Evolutionary conservation across 345 rosid species (phyloP), one percentile per base, ranked within the genome.

Genomic region (Murraya koenigii): DNA sequence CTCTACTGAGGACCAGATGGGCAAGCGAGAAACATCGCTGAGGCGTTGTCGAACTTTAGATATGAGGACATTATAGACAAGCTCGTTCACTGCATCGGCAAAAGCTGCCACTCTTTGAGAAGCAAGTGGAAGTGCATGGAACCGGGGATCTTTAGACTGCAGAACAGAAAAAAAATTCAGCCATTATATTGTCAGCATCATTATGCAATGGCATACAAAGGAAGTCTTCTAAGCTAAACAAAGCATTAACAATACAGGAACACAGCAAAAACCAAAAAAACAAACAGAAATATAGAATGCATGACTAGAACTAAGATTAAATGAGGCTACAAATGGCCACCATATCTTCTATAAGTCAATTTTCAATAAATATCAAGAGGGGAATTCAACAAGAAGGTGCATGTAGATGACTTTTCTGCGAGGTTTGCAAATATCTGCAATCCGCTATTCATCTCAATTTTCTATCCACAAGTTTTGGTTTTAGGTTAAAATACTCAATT

Each of bases 141-240:
- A 96, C 81, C 99, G 91, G 28, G 99, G 97, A 85, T 96, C 99
- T 89, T 90, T 94, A 41, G 96, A 96, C 99, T 96, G 90, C 90
- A 86, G 17, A 14, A 62, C 33, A 33, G 25, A 19, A 19, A 72
- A 75, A 66, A 10, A 62, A 19, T 56, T 61, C 72, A 76, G 3
- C 17, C 17, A 54, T 36, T 67, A 47, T 30, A 0, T 6, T 22
- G 10, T 30, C 35, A 60, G 54, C 1, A 54, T 38, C 52, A 71
- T 56, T 32, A 23, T 60, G 44, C n/a, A 56, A 36, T 20, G 44
- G 15, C 25, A 32, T 26, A 35, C n/a, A 63, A 20, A n/a, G 60
- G 32, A 33, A 26, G 56, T 22, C 35, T 35, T 70, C 30, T 4
- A 15, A 23, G 58, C 47, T 59, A 36, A 66, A 56, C 25, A 76